Evolutionary conservation across 2,329 filamentous ascomycete species (phyloP), one percentile per base, ranked within the genome.

Genomic region (Grosmannia huntii): DNA sequence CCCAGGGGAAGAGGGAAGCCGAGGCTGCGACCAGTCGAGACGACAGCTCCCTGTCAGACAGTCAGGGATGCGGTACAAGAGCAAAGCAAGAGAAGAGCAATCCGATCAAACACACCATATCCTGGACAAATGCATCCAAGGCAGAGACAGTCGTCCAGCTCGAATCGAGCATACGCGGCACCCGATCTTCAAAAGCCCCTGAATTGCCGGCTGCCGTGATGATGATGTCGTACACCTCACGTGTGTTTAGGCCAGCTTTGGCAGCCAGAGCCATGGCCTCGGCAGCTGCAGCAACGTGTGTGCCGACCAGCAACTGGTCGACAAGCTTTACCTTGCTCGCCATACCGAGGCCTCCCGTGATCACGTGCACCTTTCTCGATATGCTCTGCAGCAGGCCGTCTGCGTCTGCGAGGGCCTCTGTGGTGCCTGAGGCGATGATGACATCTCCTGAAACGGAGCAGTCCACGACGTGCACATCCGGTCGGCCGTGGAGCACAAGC

Each of bases 371-470:
- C 63, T 84, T 84, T 41, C 73, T 74, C 0, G 85, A 84, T 79
- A 90, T 88, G 66, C 90, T 89, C 7, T 84, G 87, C 48, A 90
- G 71, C 0, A 85, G 87, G 2, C 86, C 86, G 54, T 85, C 79
- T 0, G 83, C 84, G 3, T 23, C 33, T 6, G 52, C 12, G 21
- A 54, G 33, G 4, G 52, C 52, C 4, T 73, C 72, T 0, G 74
- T 70, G 0, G 75, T 70, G 0, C 77, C 83, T 1, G 79, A 77
- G 0, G 86, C 86, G 46, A 86, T 76, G 19, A 79, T 76, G 0
- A 83, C 81, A 1, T 86, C 86, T 0, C 86, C 86, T 0, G 84
- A 88, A 0, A 90, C 86, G 0, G 86, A 86, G 33, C 80, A 78
- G 68, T 90, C 86, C 50, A 90, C 77, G 57, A 90, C 77, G 52